phyloP scores from a whole-genome alignment of 345 rosid species.

The Mangifera indica region DNA sequence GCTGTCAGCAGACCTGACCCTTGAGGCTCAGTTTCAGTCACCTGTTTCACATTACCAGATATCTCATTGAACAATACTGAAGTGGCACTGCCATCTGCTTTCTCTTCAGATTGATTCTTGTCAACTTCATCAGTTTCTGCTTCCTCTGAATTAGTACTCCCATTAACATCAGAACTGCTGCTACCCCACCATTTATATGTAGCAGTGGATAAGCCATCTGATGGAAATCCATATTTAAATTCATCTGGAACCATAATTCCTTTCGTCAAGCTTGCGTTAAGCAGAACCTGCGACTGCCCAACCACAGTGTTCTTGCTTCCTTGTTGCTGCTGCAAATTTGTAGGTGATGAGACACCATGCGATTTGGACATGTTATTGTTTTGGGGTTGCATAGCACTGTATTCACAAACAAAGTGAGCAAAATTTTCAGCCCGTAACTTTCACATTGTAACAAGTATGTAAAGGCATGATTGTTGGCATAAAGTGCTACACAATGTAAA shows the following conservation, averaged over 20 bases:
- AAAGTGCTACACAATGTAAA: neutral
- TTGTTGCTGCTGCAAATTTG: constrained; percentile 33
- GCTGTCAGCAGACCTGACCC: constrained; percentile 39
- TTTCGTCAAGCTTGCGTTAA: constrained; percentile 28
- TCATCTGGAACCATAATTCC: constrained; percentile 50
- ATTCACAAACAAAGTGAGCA: constrained; percentile 1
- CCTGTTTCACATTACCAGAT: constrained; percentile 28
- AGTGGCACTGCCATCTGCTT: constrained; percentile 15
- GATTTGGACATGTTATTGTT: constrained; percentile 25
- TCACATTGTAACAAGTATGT: neutral
- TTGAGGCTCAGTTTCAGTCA: constrained; percentile 17
- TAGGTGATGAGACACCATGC: constrained; percentile 25
- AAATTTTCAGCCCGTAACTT: neutral
- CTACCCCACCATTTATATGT: constrained; percentile 76
- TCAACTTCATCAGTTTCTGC: constrained; percentile 31
- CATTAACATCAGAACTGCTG: constrained; percentile 28
- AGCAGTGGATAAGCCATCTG: constrained; percentile 47
- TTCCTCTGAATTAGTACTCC: constrained; percentile 15
- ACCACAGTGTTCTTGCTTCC: constrained; percentile 33
- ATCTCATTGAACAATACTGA: constrained; percentile 15
- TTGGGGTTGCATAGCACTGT: constrained; percentile 34
- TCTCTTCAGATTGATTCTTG: constrained; percentile 21
- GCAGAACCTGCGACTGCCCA: constrained; percentile 19
- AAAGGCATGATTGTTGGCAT: neutral
- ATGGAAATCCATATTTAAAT: constrained; percentile 72